Base-by-base conservation (phyloP, 495 filamentous ascomycete species). In the Thozetella sp. region DNA sequence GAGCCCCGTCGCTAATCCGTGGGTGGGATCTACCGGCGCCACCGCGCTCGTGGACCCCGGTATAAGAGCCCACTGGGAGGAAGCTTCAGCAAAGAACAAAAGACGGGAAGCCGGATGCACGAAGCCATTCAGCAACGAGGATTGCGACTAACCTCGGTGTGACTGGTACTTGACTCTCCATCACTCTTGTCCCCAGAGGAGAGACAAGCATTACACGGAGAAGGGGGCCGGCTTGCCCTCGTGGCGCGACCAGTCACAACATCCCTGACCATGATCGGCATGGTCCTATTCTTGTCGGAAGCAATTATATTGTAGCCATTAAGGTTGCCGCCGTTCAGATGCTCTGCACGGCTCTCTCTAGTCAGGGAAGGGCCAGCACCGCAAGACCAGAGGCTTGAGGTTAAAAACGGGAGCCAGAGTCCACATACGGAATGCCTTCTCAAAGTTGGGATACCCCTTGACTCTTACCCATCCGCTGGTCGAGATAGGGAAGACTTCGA, bases 381-480 rank as follows among this genome's bases (percentile, higher is more conserved):
- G 56, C 23, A 46, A n/a, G 3, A 25, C n/a, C n/a, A n/a, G n/a
- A n/a, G n/a, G n/a, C n/a, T n/a, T n/a, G 24, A 19, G 23, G 24
- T 2, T 22, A n/a, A 46, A 13, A 23, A n/a, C 20, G 10, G 34
- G 24, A 52, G 20, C 19, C 22, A 3, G 51, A 30, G 11, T 26
- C 3, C 13, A 56, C 64, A 56, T 51, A 67, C 67, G 48, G 48
- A 67, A 55, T 20, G 58, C 61, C 51, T 61, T 64, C n/a, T 67
- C 56, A 51, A 64, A 69, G 19, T 65, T 69, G 3, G 56, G 64
- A 22, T 24, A 25, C 6, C 62, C 67, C 30, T 34, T 56, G 10
- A 69, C 62, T 23, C 62, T 56, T 11, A 69, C 67, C 19, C 54
- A 67, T 4, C 61, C 67, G 23, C 51, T 34, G 1, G 62, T 64